These are phyloP conservation scores for Xylaria polymorpha DNA, from an alignment of 2,329 filamentous ascomycete species.

Conservation along the genomic window DNA sequence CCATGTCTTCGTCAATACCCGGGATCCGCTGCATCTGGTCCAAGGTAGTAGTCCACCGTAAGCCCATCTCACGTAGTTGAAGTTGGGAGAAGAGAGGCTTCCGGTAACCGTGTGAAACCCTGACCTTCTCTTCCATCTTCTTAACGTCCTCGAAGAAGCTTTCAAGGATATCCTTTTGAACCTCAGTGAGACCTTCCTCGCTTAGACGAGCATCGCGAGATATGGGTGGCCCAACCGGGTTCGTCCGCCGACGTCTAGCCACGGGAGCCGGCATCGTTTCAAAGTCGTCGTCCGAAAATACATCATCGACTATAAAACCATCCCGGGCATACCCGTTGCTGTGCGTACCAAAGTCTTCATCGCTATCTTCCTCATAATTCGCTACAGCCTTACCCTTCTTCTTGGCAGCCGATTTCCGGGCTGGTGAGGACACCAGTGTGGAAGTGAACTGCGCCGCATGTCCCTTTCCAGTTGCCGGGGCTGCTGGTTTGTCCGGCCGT, in stretches of 20 bases:
- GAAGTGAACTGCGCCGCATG: constrained; percentile 50
- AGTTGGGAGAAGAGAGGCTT: constrained; percentile 74
- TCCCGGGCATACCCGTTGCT: constrained; percentile 59
- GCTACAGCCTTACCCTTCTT: constrained; percentile 53
- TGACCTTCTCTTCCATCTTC: constrained; percentile 68
- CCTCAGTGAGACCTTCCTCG: constrained; percentile 60
- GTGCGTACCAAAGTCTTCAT: constrained; percentile 53
- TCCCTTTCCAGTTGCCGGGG: constrained; percentile 44
- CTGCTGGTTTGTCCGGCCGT: constrained; percentile 53
- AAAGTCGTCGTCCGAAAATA: constrained; percentile 60
- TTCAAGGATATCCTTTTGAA: constrained; percentile 72
- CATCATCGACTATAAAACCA: constrained; percentile 54
- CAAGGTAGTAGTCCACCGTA: constrained; percentile 71
- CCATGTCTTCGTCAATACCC: constrained; percentile 71
- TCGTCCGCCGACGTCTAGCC: constrained; percentile 53
- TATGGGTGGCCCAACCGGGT: constrained; percentile 67
- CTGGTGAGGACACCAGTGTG: constrained; percentile 66
- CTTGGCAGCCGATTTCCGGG: constrained; percentile 53
- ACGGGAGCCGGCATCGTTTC: constrained; percentile 53
- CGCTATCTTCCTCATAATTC: constrained; percentile 52
- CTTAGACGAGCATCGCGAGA: constrained; percentile 65
- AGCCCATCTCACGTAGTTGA: constrained; percentile 78
- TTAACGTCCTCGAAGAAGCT: constrained; percentile 74
- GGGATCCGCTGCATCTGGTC: constrained; percentile 72
- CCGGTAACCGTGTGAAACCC: constrained; percentile 67